Base-by-base conservation (phyloP, 495 filamentous ascomycete genomes). In the Mytilinidion resinicola region DNA sequence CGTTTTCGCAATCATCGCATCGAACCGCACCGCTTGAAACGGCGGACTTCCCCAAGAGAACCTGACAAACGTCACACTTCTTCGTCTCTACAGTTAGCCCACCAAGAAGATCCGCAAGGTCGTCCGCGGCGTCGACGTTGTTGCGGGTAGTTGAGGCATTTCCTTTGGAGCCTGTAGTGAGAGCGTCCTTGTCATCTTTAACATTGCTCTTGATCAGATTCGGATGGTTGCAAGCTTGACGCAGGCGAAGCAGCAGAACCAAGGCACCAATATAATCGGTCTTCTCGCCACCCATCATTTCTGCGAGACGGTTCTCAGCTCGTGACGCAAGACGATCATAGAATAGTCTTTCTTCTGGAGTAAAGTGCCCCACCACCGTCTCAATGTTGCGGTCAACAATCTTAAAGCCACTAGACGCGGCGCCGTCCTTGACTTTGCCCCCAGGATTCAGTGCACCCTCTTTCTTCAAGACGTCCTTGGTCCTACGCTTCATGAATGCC, bases 401-500 rank as follows among this genome's bases (percentile, higher is more conserved):
- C 70, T 87, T 88, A 76, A 96, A 95, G 0, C 84, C 85, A 15
- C 77, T 52, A 14, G 58, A 80, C 35, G 75, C 67, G 30, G 77
- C 77, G 9, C 74, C 78, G 51, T 76, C 74, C 9, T 71, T 71
- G 7, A 74, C 65, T 66, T 85, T 85, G 7, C 81, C 81, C 15
- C 87, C 89, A 30, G 84, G 79, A 53, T 87, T 88, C 9, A 89
- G 74, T 9, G 86, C 86, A 41, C 88, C 85, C 34, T 86, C 90
- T 58, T 88, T 77, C 70, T 90, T 96, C 50, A 98, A 73, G 11
- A 97, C 86, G 51, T 96, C 93, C 72, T 98, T 98, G 17, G 90
- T 96, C 35, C 93, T 84, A 10, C 93, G 85, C 73, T 97, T 91
- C 95, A 97, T 97, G 72, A 96, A 91, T 42, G 87, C 89, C 42